Percentiles rank a stretch among this genome's conserved stretches.
Evolutionary conservation across 495 filamentous ascomycete genomes (phyloP).

Genomic region (Penicillium alfredii): DNA sequence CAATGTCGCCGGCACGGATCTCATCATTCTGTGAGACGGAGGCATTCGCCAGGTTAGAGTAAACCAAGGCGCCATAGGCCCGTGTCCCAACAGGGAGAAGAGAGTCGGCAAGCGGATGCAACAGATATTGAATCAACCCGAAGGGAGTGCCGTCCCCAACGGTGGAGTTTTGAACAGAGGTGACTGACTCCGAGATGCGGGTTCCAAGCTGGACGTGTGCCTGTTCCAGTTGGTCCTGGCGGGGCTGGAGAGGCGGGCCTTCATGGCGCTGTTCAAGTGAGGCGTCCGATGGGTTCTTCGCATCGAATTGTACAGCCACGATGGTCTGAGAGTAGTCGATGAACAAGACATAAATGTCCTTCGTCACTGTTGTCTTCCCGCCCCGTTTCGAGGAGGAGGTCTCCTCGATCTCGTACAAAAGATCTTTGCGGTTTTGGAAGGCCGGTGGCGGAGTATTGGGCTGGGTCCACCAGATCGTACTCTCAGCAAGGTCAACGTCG

Average conservation of each 20-base stretch:
- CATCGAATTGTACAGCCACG: conserved; percentile 74
- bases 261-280: conserved; percentile 83
- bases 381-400: conserved; percentile 59
- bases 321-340: conserved; percentile 95
- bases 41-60: conserved; percentile 90
- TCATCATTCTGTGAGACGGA: conserved; percentile 84
- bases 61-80: conserved; percentile 86
- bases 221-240: conserved; percentile 91
- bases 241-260: conserved; percentile 67
- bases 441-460: conserved; percentile 65
- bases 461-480: conserved; percentile 78
- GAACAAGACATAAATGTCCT: conserved; percentile 80
- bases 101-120: conserved; percentile 65
- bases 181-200: conserved; percentile 62
- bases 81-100: conserved; percentile 78
- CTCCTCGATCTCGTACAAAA: conserved; percentile 80
- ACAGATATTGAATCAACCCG: conserved; percentile 69
- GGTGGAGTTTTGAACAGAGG: conserved; percentile 64
- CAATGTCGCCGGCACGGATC: conserved; percentile 89
- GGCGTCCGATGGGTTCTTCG: conserved; percentile 63
- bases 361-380: conserved; percentile 62
- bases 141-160: conserved; percentile 80
- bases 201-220: conserved; percentile 72
- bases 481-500: conserved; percentile 71
- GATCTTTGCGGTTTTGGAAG: conserved; percentile 75